Percentiles rank a stretch among this genome's conserved stretches.
phyloP scores from a whole-genome alignment of 2,329 filamentous ascomycete genomes.

The Calonectria pteridis region DNA sequence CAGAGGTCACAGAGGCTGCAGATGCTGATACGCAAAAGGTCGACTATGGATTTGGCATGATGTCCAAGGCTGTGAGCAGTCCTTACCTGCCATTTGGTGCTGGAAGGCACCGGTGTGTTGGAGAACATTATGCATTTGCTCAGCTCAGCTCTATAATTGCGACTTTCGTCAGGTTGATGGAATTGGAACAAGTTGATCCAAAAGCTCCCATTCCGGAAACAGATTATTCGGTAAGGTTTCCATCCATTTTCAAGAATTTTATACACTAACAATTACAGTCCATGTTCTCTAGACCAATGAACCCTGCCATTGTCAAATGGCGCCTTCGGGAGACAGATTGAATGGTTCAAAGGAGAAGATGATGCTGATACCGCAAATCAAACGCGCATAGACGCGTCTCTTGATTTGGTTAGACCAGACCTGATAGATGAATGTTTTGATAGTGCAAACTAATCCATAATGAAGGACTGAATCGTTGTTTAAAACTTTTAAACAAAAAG shows the following conservation, averaged over 20 bases:
- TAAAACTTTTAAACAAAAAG: background rate
- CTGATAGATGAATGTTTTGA: background rate
- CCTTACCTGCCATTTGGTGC: slow-evolving; percentile 96
- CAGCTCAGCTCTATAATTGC: slow-evolving; percentile 89
- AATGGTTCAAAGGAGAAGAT: background rate
- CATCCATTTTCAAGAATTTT: fast-evolving
- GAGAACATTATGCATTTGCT: slow-evolving; percentile 94
- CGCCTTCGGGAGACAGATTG: slow-evolving; percentile 24
- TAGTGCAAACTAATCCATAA: background rate
- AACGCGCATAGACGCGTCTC: background rate
- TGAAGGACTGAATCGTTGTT: background rate
- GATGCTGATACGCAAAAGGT: slow-evolving; percentile 78
- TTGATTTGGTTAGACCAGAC: background rate
- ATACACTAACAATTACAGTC: slow-evolving; percentile 26
- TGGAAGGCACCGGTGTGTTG: slow-evolving; percentile 94
- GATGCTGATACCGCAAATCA: background rate
- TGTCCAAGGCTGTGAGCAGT: slow-evolving; percentile 88
- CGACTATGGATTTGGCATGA: slow-evolving; percentile 94
- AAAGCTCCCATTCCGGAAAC: slow-evolving; percentile 74
- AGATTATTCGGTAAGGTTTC: slow-evolving; percentile 67
- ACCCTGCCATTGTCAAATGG: slow-evolving; percentile 36
- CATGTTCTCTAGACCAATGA: slow-evolving; percentile 42
- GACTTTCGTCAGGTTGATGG: slow-evolving; percentile 81
- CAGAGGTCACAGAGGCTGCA: slow-evolving; percentile 53
- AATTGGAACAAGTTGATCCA: slow-evolving; percentile 63